Evolutionary conservation across 2,329 filamentous ascomycete species (phyloP), one percentile per base, ranked within the genome.

Genomic region (Anthostomella pinea): DNA sequence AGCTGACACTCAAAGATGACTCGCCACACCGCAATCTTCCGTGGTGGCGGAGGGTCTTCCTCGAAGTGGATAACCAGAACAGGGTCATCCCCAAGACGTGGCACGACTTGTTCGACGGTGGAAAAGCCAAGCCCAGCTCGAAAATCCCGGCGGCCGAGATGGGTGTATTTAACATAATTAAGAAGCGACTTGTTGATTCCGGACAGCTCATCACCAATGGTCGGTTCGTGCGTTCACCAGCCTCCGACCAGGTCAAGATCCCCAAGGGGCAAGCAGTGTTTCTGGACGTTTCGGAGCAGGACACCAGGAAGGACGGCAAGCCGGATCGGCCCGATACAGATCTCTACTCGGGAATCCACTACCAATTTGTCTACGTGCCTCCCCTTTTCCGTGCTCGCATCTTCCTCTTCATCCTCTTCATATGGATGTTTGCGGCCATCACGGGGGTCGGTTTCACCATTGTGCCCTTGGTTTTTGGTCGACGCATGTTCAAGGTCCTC

Each of bases 201-300:
- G 62, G 68, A 1, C 70, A 79, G 41, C 62, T 95, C 39, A 57
- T 80, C 11, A 75, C 76, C 3, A 80, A 91, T 50, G 93, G 93
- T 5, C 79, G 75, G 39, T 97, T 90, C 59, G 91, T 96, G 16
- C 81, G 88, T 29, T 87, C 89, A n/a, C 93, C 93, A 8, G 90
- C 88, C 13, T 95, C 89, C 1, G 93, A 98, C 60, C 89, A 95
- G 59, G 87, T 96, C 48, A 88, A 94, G 55, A 90, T 97, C 22
- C 87, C 89, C 3, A 95, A 94, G 62, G 86, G 87, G 24, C 76
- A 75, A 30, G 68, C 73, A 11, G 90, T 95, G 3, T 97, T 98
- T 56, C 67, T 95, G 13, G 77, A 86, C 33, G 84, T 91, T 7
- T 72, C 77, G 8, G 78, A 85, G 35, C 63, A 81, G 17, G 84